Base-by-base conservation (phyloP, 352 stramenopile genomes). In the Elongisporangium undulatum region DNA sequence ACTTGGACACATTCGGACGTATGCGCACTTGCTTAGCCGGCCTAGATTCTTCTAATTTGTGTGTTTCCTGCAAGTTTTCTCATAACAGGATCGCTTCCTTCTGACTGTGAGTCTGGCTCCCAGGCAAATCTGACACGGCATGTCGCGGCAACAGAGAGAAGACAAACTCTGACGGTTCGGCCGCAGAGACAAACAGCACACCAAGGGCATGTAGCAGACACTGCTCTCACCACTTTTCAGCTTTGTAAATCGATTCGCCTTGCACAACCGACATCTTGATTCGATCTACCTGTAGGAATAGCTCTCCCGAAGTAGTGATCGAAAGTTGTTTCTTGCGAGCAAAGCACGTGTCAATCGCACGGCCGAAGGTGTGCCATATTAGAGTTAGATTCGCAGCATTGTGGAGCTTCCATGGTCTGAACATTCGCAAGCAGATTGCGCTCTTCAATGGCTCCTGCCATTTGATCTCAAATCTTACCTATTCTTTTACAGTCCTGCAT, bases 321-420 rank as follows among this genome's bases (percentile, higher is more conserved):
- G 51, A 56, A 3, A 66, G 59, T 39, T 71, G 64, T 3, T n/a
- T 20, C 26, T 71, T 71, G 10, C 56, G 26, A 9, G 64, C 59
- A 49, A 71, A 67, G 39, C 60, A 64, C 15, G 60, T 71, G 26
- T 67, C 56, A 20, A 71, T 64, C 8, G 34, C 51, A n/a, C 29
- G 22, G 1, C 59, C 51, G 39, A 66, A 66, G 10, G 51, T 63
- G 20, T 63, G 45, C 64, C 59, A 64, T 38, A 65, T 58, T n/a
- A n/a, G n/a, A n/a, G n/a, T n/a, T n/a, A n/a, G n/a, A n/a, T n/a
- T n/a, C n/a, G n/a, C n/a, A n/a, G n/a, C n/a, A n/a, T n/a, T n/a
- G n/a, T 49, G 51, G 51, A 22, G 50, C 58, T 26, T 63, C 26
- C 9, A 13, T 8, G 6, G 26, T 38, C 26, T 38, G 26, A 2